Evolutionary conservation across 78 protist species (phyloP), one percentile per base, ranked within the genome.

Genomic region (Diacronema lutheri): DNA sequence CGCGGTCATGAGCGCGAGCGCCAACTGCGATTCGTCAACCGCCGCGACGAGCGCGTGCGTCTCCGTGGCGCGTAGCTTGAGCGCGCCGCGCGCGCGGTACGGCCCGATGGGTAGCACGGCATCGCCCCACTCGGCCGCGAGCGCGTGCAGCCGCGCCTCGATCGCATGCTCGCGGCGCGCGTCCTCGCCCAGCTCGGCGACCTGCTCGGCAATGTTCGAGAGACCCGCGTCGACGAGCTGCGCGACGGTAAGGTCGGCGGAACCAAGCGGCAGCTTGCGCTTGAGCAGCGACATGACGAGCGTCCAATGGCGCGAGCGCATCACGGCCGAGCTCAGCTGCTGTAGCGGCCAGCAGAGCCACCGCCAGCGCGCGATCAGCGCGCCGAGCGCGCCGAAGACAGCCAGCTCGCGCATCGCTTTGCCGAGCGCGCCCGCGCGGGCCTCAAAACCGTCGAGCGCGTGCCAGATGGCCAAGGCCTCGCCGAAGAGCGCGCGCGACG

Each of bases 231-330:
- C 93, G 35, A 91, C 50, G 25, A 95, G 35, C 68, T 89, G 68
- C 29, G 71, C 55, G 46, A 95, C 85, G 44, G 50, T 57, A 71
- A 93, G 90, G 35, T 26, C 0, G 29, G 91, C 94, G 1, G 69
- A 4, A 40, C 91, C 92, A 7, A 86, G 20, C 35, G 65, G 13
- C 72, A 91, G 84, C 65, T 2, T 11, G 38, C 23, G 46, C 57
- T 58, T 64, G 1, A 84, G 68, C 68, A 92, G 41, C 16, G 55
- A 10, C 88, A 84, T 58, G 56, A 95, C 60, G 19, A 23, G 29
- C 38, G 82, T 41, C 97, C 97, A 95, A 79, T 95, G 97, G 23
- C 97, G 83, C 12, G 84, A 55, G n/a, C 89, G 81, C 86, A 95
- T 89, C 33, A 89, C 76, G 40, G 7, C 25, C 85, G 91, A 23